A percentile compares a stretch with the other conserved stretches of the same genome.
phyloP scores from a whole-genome alignment of 352 stramenopile species.

The Thalassiosira ordinaria region DNA sequence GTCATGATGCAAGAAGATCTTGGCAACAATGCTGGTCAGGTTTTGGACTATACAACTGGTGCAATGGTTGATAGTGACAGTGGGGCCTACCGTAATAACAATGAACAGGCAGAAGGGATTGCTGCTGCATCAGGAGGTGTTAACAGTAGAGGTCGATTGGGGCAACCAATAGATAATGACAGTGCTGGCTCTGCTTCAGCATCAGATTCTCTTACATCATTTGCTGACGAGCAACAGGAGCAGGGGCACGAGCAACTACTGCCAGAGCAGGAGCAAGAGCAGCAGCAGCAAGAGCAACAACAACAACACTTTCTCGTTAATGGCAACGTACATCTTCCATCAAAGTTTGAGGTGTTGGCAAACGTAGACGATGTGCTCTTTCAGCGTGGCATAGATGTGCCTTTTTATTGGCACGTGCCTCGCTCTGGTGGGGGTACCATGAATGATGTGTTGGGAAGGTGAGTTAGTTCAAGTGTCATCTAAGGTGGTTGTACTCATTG shows the following conservation, averaged over 20 bases:
- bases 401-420: constrained; percentile 68
- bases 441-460: constrained; percentile 57
- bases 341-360: constrained; percentile 39
- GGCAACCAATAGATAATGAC: not conserved
- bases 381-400: constrained; percentile 46
- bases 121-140: too few relatives aligned
- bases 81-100: not conserved
- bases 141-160: constrained; percentile 10
- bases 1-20: too few relatives aligned
- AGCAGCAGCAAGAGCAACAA: not conserved
- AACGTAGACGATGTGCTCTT: constrained; percentile 40
- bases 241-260: not conserved
- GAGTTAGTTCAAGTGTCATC: not conserved
- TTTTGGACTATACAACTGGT: constrained; percentile 15
- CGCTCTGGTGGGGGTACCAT: constrained; percentile 52
- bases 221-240: too few relatives aligned
- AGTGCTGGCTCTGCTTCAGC: not conserved
- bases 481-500: not conserved
- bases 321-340: constrained; percentile 8
- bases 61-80: constrained; percentile 4
- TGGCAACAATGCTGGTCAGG: not conserved
- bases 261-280: not conserved
- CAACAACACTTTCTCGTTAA: constrained; percentile 5
- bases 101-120: not conserved
- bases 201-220: not conserved